Percentiles rank a stretch among this genome's conserved stretches.
Evolutionary conservation across 2,329 filamentous ascomycete genomes (phyloP).

Genomic region (Pseudophaeomoniella oleicola): DNA sequence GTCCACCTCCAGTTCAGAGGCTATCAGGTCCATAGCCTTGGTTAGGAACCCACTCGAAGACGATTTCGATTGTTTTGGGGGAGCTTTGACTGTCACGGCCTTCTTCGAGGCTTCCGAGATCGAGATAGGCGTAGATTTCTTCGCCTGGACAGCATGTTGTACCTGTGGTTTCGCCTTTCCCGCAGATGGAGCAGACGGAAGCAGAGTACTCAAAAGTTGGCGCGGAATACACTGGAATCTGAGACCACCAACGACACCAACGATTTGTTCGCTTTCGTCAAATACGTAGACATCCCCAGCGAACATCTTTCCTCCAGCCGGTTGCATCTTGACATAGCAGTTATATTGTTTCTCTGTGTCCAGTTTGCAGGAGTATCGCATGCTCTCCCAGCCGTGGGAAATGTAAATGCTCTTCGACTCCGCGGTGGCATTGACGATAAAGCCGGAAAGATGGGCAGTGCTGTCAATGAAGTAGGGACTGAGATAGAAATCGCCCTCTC

Average conservation of each 20-base stretch:
- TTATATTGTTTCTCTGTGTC: slow-evolving; percentile 38
- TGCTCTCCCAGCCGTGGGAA: slow-evolving; percentile 46
- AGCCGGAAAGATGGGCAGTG: slow-evolving; percentile 20
- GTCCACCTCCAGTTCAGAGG: slow-evolving; percentile 38
- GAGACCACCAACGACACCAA: slow-evolving; percentile 35
- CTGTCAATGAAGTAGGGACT: slow-evolving; percentile 25
- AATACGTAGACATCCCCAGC: slow-evolving; percentile 47
- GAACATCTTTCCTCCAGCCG: slow-evolving; percentile 34
- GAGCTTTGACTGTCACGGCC: slow-evolving; percentile 11
- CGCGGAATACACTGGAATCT: slow-evolving; percentile 30
- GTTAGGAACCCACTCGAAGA: slow-evolving; percentile 17
- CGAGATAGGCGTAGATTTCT: slow-evolving; percentile 1
- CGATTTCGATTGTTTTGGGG: slow-evolving; percentile 14
- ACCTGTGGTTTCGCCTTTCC: slow-evolving; percentile 4
- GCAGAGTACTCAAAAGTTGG: slow-evolving; percentile 24
- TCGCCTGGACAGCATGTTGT: slow-evolving; percentile 1
- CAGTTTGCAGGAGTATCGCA: slow-evolving; percentile 40
- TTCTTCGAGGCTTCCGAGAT: slow-evolving; percentile 14
- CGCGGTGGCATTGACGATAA: slow-evolving; percentile 26
- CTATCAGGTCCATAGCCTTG: slow-evolving; percentile 24
- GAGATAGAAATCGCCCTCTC: slow-evolving; percentile 18
- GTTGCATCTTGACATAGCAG: slow-evolving; percentile 49
- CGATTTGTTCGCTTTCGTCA: slow-evolving; percentile 39
- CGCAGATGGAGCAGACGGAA: slow-evolving; percentile 17
- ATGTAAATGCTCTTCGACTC: slow-evolving; percentile 47